Conservation (phyloP, 352 stramenopile species). For the Saprolegnia parasitica region DNA sequence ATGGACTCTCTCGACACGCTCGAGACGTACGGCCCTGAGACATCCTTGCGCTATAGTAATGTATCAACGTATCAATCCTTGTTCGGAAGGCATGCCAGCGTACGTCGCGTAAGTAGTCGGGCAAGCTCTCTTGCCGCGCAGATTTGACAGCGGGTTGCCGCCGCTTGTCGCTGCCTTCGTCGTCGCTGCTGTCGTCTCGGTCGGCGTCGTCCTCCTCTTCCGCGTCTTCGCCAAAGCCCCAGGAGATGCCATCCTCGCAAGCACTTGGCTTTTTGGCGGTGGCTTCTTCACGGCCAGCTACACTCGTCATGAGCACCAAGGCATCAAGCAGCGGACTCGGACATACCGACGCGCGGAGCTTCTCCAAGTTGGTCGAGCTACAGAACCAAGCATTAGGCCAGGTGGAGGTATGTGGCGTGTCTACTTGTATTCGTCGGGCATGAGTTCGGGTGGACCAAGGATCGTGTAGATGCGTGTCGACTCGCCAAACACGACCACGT, state of each 20-base stretch:
- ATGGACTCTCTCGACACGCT: conserved; percentile 43
- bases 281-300: conserved; percentile 30
- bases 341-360: background rate
- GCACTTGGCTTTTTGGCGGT: conserved; percentile 31
- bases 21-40: conserved; percentile 45
- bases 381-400: background rate
- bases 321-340: too few species aligned
- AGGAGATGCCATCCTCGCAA: conserved; percentile 42
- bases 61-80: too few species aligned
- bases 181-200: conserved; percentile 33
- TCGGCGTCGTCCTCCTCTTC: conserved; percentile 51
- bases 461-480: conserved; percentile 79
- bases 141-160: conserved; percentile 16
- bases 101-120: conserved; percentile 71
- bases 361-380: conserved; percentile 40
- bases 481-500: conserved; percentile 84
- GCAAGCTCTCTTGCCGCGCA: conserved; percentile 31
- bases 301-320: background rate
- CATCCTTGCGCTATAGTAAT: conserved; percentile 44
- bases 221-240: conserved; percentile 83
- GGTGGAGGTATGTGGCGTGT: too few species aligned
- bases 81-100: too few species aligned
- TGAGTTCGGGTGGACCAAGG: conserved; percentile 57
- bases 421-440: conserved; percentile 70
- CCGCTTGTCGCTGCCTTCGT: conserved; percentile 33